Conservation (phyloP, 2,329 filamentous ascomycete genomes). For the Neospermospora avenae region DNA sequence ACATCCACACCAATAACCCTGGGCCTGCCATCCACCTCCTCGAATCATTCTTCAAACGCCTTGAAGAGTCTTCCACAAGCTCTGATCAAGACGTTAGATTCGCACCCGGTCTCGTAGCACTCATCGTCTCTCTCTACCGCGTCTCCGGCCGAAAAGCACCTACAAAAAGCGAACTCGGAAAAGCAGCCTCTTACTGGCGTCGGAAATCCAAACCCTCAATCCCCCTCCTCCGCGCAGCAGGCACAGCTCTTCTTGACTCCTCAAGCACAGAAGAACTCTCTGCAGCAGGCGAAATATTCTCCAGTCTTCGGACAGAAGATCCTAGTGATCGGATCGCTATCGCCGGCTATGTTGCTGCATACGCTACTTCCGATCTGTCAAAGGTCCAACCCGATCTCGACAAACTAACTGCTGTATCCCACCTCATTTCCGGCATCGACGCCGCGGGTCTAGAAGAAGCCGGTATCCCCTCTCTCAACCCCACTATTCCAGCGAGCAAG, state of each 20-base stretch:
- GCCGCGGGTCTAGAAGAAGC: conserved; percentile 59
- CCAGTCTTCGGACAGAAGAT: conserved; percentile 62
- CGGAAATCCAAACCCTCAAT: conserved; percentile 54
- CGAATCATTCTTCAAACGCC: conserved; percentile 68
- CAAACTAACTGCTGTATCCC: conserved; percentile 58
- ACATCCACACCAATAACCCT: conserved; percentile 67
- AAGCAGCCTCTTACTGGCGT: conserved; percentile 80
- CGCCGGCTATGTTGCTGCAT: conserved; percentile 83
- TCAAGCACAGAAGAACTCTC: conserved; percentile 64
- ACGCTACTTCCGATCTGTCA: conserved; percentile 58
- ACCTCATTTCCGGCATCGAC: conserved; percentile 59
- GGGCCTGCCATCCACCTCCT: conserved; percentile 72
- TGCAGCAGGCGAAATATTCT: conserved; percentile 76
- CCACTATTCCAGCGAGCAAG: conserved; percentile 39
- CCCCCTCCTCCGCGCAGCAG: conserved; percentile 77
- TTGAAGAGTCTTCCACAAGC: conserved; percentile 61
- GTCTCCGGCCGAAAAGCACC: conserved; percentile 69
- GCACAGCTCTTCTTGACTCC: conserved; percentile 77
- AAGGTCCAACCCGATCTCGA: conserved; percentile 53
- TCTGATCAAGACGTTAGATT: conserved; percentile 69
- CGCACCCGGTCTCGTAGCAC: conserved; percentile 78
- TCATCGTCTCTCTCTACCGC: conserved; percentile 76
- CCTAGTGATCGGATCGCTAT: conserved; percentile 66
- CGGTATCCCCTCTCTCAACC: conserved; percentile 55
- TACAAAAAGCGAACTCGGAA: conserved; percentile 70